Conservation (phyloP, 352 stramenopile genomes). For the Phytophthora nicotianae region DNA sequence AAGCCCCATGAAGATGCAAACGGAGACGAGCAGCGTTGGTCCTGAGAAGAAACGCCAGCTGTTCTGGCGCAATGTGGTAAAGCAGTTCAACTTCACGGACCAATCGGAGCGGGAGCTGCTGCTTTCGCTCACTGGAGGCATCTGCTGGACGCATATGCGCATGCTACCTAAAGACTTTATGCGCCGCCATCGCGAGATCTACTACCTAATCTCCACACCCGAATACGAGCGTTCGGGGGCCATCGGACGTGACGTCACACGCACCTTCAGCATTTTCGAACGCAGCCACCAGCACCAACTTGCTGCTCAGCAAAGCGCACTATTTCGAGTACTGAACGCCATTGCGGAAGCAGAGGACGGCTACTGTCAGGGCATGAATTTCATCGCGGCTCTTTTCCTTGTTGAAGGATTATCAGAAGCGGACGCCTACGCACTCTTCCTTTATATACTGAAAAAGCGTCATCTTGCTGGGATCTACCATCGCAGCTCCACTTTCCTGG, state of each 20-base stretch:
- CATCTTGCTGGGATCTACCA: conserved; percentile 84
- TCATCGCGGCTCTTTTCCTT: conserved; percentile 86
- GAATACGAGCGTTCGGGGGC: conserved; percentile 73
- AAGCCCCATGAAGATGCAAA: conserved; percentile 18
- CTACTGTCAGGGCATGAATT: conserved; percentile 92
- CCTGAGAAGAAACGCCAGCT: conserved; percentile 47
- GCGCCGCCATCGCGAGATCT: conserved; percentile 77
- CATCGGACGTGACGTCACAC: conserved; percentile 83
- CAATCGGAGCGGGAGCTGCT: conserved; percentile 64
- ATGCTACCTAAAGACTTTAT: conserved; percentile 60
- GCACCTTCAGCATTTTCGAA: conserved; percentile 89
- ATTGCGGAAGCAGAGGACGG: conserved; percentile 78
- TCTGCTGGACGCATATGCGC: conserved; percentile 69
- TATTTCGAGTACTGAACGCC: conserved; percentile 85
- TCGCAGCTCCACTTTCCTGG: conserved; percentile 81
- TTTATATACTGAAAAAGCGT: conserved; percentile 84
- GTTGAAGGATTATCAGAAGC: conserved; percentile 82
- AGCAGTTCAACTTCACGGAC: conserved; percentile 81
- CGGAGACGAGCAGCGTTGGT: background rate
- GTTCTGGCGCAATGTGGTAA: conserved; percentile 84
- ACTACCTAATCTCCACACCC: conserved; percentile 66
- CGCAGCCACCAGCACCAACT: conserved; percentile 51
- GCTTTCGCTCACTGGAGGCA: conserved; percentile 67
- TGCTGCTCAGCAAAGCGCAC: conserved; percentile 55
- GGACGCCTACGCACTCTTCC: conserved; percentile 80